Conservation (phyloP, 2,329 filamentous ascomycete species). For the Epicoccum sorghinum region DNA sequence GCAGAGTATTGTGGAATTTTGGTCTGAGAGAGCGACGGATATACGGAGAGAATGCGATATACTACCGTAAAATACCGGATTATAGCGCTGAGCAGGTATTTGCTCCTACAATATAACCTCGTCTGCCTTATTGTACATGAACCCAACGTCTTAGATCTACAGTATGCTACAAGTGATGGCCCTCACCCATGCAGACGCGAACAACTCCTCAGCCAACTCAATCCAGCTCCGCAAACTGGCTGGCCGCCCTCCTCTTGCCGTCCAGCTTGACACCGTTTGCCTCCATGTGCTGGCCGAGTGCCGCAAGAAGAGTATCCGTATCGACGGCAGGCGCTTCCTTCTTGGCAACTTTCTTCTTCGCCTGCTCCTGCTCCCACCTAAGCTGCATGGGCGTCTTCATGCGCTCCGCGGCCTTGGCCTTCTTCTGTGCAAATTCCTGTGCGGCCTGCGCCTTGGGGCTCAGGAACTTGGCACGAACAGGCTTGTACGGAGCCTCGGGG, state of each 20-base stretch:
- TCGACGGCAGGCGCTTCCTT: constrained; percentile 31
- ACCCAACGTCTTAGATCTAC: constrained; percentile 26
- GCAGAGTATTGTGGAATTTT: constrained; percentile 54
- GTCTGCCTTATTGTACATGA: constrained; percentile 7
- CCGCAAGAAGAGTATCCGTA: constrained; percentile 46
- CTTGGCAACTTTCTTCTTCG: constrained; percentile 28
- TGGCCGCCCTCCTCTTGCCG: constrained; percentile 18
- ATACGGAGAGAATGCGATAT: too few species aligned
- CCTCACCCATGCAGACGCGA: not conserved
- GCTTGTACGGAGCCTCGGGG: constrained; percentile 30
- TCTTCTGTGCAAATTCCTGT: constrained; percentile 38
- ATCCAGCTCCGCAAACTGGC: constrained; percentile 17
- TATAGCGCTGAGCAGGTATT: too few species aligned
- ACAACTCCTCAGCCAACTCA: constrained; percentile 4
- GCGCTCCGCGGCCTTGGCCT: constrained; percentile 23
- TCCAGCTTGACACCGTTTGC: constrained; percentile 26
- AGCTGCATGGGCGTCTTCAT: constrained; percentile 47
- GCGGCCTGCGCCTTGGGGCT: constrained; percentile 18
- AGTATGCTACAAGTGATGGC: constrained; percentile 22
- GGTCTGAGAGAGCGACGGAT: constrained; percentile 24
- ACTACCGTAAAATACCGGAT: too few species aligned
- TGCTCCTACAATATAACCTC: too few species aligned
- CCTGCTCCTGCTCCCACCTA: constrained; percentile 39
- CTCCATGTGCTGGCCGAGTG: constrained; percentile 51
- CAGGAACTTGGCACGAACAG: constrained; percentile 9